A percentile compares a stretch with the other conserved stretches of the same genome.
These are phyloP conservation scores for Conticribra weissflogii DNA, from an alignment of 108 stramenopile species.

Conservation along the genomic window DNA sequence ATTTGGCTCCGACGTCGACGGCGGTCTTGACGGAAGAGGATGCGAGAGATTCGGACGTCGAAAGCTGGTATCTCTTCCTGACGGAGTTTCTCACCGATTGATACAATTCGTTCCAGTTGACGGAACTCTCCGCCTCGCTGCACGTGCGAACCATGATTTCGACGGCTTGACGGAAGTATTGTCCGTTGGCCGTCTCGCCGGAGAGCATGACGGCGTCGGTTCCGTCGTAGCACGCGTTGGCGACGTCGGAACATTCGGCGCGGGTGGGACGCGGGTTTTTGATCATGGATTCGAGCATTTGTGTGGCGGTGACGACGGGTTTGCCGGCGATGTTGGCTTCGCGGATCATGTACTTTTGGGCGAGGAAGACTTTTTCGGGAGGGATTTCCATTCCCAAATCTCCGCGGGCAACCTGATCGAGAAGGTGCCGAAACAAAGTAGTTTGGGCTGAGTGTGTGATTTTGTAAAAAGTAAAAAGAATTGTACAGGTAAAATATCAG, in stretches of 20 bases:
- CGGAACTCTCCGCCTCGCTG: constrained; percentile 78
- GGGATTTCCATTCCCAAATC: constrained; percentile 98
- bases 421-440: no score
- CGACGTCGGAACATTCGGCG: constrained; percentile 99
- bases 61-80: constrained; percentile 52
- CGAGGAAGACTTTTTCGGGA: constrained; percentile 91
- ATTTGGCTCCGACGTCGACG: constrained; percentile 82
- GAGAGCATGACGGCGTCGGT: constrained; percentile 91
- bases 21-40: constrained; percentile 95
- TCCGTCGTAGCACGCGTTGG: constrained; percentile 96
- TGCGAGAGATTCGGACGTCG: constrained; percentile 83
- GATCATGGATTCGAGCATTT: constrained; percentile 98
- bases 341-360: constrained; percentile 91
- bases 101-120: constrained; percentile 70
- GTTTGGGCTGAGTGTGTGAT: no score
- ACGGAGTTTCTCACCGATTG: constrained; percentile 73
- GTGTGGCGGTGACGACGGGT: constrained; percentile 96
- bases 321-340: constrained; percentile 93
- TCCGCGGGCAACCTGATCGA: constrained; percentile 96
- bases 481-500: no score
- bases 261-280: constrained; percentile 98
- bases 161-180: constrained; percentile 83
- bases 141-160: constrained; percentile 93
- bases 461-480: no score
- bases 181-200: constrained; percentile 92